phyloP scores from a whole-genome alignment of 805 yeast genomes.

The Candida tammaniensis region DNA sequence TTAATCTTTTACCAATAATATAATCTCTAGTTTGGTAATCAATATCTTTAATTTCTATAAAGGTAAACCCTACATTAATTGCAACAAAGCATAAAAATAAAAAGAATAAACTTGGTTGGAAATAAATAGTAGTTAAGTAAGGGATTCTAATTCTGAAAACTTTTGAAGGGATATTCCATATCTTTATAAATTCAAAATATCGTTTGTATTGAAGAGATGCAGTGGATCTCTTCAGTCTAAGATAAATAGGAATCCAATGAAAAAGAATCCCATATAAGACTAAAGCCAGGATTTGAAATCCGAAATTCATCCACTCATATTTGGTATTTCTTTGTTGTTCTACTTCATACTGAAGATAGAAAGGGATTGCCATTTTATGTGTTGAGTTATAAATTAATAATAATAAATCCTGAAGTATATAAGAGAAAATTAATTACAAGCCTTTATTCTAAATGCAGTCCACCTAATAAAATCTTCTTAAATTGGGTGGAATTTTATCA shows the following conservation, averaged over 20 bases:
- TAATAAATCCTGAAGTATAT: no score
- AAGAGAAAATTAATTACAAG: no score
- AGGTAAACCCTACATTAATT: slow-evolving; percentile 26
- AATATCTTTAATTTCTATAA: slow-evolving; percentile 34
- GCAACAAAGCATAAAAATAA: slow-evolving; percentile 25
- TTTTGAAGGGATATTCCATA: slow-evolving; percentile 27
- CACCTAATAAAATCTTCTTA: no score
- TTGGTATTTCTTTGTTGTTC: slow-evolving; percentile 35
- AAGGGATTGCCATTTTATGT: slow-evolving; percentile 30
- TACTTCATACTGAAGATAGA: slow-evolving; percentile 33
- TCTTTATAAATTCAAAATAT: slow-evolving; percentile 25
- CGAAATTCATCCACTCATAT: slow-evolving; percentile 36
- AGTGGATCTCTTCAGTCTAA: slow-evolving; percentile 23
- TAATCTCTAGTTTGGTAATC: slow-evolving; percentile 38
- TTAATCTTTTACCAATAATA: slow-evolving; percentile 41
- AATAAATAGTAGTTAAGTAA: slow-evolving; percentile 19
- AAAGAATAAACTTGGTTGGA: slow-evolving; percentile 42
- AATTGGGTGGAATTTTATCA: no score
- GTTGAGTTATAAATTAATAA: no score
- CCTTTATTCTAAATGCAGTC: no score
- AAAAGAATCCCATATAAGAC: slow-evolving; percentile 40
- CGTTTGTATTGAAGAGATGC: slow-evolving; percentile 13
- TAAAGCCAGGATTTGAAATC: slow-evolving; percentile 22
- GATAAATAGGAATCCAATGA: slow-evolving; percentile 37
- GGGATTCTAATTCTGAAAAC: slow-evolving; percentile 23